Conservation (phyloP, 2,329 filamentous ascomycete genomes). For the Colletotrichum sp. region DNA sequence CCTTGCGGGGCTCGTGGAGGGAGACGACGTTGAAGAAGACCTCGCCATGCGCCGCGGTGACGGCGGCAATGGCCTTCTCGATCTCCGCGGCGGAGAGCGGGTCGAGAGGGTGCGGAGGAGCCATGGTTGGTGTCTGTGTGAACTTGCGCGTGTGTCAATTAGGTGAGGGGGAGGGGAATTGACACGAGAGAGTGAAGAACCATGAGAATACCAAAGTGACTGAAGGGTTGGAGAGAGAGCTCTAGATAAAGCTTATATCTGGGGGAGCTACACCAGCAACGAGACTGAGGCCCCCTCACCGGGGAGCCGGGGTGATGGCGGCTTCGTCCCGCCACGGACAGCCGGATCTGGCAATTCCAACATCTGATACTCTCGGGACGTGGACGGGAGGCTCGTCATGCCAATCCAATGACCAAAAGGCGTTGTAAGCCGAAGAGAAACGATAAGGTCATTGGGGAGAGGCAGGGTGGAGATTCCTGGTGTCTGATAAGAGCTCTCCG, state of each 20-base stretch:
- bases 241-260: constrained; percentile 10
- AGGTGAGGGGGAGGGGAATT: not conserved
- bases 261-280: not conserved
- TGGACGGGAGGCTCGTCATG: not conserved
- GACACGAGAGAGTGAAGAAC: not conserved
- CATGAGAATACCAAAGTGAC: not conserved
- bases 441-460: not conserved
- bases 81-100: constrained; percentile 78
- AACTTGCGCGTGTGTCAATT: not conserved
- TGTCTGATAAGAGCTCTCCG: constrained; percentile 3
- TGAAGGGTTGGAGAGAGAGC: not conserved
- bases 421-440: not conserved
- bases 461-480: not conserved
- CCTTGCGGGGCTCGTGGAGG: constrained; percentile 84
- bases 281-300: not conserved
- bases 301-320: not conserved
- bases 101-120: constrained; percentile 71
- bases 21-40: constrained; percentile 89
- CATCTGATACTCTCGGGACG: not conserved
- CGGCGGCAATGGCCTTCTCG: constrained; percentile 68
- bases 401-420: constrained; percentile 2
- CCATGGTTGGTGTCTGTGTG: not conserved
- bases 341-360: not conserved
- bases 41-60: constrained; percentile 72
- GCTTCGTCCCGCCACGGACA: not conserved